A percentile compares a stretch with the other conserved stretches of the same genome.
Evolutionary conservation across 257 asterid species (phyloP).

Genomic region (Plantago major): DNA sequence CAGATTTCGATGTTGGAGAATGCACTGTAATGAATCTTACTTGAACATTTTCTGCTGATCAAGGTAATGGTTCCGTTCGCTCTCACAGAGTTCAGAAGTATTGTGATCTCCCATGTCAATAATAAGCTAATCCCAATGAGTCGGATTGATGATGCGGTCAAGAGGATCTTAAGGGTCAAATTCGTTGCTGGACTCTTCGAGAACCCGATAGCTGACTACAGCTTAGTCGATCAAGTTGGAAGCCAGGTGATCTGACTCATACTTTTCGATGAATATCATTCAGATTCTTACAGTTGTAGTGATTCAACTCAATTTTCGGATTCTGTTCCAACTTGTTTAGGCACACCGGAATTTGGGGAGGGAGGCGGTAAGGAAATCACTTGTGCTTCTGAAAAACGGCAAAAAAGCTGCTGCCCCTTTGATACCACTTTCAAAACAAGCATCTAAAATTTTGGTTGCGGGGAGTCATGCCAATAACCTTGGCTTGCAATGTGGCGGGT

Average conservation of each 20-base stretch:
- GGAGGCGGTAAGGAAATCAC: conserved; percentile 55
- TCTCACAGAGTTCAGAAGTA: conserved; percentile 30
- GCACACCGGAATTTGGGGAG: conserved; percentile 48
- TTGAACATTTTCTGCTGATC: neutral
- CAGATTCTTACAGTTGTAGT: neutral
- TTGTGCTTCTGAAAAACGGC: conserved; percentile 50
- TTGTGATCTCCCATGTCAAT: conserved; percentile 28
- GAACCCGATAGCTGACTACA: conserved; percentile 49
- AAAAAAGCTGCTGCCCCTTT: conserved; percentile 25
- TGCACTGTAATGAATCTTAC: neutral
- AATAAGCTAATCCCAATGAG: conserved; percentile 43
- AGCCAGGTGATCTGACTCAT: conserved; percentile 27
- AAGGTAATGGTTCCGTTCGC: conserved; percentile 52
- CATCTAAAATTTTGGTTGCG: conserved; percentile 41
- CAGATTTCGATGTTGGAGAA: no score
- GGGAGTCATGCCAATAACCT: conserved; percentile 49
- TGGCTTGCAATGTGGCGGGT: conserved; percentile 53
- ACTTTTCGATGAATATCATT: neutral
- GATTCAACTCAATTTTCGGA: neutral
- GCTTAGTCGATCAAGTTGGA: conserved; percentile 37
- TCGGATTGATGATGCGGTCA: conserved; percentile 61
- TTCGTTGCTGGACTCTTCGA: conserved; percentile 55
- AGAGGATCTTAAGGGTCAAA: conserved; percentile 56
- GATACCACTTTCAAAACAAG: conserved; percentile 46
- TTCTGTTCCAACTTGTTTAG: neutral